A percentile compares a stretch with the other conserved stretches of the same genome.
Evolutionary conservation across 2,329 filamentous ascomycete species (phyloP).

Genomic region (Diaporthe longicolla): DNA sequence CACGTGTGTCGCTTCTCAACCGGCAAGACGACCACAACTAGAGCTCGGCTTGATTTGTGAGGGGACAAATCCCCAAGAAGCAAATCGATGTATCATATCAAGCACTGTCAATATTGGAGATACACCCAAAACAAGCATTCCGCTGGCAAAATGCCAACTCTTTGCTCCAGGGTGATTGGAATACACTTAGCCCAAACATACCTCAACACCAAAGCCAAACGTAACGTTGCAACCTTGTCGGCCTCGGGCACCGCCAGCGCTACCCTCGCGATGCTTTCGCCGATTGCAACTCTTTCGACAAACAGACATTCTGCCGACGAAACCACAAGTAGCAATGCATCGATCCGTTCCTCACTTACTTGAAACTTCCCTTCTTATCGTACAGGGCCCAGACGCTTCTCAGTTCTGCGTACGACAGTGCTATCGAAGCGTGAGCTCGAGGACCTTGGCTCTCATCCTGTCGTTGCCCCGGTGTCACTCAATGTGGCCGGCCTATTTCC

Average conservation of each 20-base stretch:
- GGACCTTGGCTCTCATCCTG: background rate
- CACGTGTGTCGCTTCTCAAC: background rate
- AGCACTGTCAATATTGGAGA: background rate
- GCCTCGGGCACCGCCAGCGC: too few species aligned
- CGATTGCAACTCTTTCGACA: background rate
- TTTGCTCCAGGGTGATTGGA: too few species aligned
- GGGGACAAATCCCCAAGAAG: background rate
- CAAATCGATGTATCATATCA: background rate
- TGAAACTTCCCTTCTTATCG: background rate
- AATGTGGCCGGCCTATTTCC: background rate
- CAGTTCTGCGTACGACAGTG: background rate
- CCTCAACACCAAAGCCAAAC: background rate
- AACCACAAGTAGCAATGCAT: background rate
- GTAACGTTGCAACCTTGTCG: background rate
- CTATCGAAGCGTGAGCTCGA: background rate
- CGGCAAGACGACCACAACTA: too few species aligned
- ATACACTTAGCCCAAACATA: background rate
- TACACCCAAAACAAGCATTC: background rate
- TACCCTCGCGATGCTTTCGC: background rate
- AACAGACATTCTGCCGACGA: background rate
- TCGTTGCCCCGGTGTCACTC: conserved; percentile 21
- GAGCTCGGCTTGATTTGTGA: background rate
- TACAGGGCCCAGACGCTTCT: background rate
- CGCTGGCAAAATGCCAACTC: background rate
- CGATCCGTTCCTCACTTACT: background rate